Conservation (phyloP, 805 yeast genomes). For the Priceomyces carsonii region DNA sequence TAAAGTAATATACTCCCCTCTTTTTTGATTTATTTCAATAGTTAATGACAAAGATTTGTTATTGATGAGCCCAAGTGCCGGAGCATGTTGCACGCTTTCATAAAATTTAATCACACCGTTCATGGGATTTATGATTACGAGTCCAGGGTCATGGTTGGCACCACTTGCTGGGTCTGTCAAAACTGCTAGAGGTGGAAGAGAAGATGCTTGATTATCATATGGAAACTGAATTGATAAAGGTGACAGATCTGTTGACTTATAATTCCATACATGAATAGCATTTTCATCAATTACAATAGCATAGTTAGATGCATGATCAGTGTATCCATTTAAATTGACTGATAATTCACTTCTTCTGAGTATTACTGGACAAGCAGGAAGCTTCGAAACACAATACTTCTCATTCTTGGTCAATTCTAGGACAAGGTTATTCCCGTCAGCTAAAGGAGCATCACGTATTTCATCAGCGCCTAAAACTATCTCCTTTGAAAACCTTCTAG, state of each 20-base stretch:
- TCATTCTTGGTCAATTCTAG: slow-evolving; percentile 58
- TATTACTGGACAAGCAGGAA: slow-evolving; percentile 56
- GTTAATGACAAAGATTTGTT: slow-evolving; percentile 43
- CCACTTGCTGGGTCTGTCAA: slow-evolving; percentile 60
- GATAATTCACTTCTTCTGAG: slow-evolving; percentile 15
- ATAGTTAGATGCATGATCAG: slow-evolving; percentile 49
- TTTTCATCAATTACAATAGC: slow-evolving; percentile 52
- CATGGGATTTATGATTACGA: slow-evolving; percentile 60
- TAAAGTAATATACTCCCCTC: slow-evolving; percentile 56
- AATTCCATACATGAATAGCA: slow-evolving; percentile 67
- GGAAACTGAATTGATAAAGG: slow-evolving; percentile 62
- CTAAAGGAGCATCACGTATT: neutral
- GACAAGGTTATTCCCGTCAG: neutral
- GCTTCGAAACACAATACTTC: slow-evolving; percentile 55
- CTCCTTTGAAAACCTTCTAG: slow-evolving; percentile 11
- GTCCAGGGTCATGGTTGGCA: slow-evolving; percentile 58
- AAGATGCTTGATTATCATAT: slow-evolving; percentile 22
- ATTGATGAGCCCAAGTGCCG: slow-evolving; percentile 60
- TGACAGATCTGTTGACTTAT: slow-evolving; percentile 56
- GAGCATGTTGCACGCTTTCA: slow-evolving; percentile 72
- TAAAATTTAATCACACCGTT: slow-evolving; percentile 66
- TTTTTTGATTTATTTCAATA: slow-evolving; percentile 30
- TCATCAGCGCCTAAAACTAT: slow-evolving; percentile 1
- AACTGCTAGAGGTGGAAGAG: slow-evolving; percentile 50
- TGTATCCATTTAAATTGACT: slow-evolving; percentile 36